These are phyloP conservation scores for Gloeopeniophorella convolvens DNA, from an alignment of 768 basidiomycete species.

Conservation along the genomic window DNA sequence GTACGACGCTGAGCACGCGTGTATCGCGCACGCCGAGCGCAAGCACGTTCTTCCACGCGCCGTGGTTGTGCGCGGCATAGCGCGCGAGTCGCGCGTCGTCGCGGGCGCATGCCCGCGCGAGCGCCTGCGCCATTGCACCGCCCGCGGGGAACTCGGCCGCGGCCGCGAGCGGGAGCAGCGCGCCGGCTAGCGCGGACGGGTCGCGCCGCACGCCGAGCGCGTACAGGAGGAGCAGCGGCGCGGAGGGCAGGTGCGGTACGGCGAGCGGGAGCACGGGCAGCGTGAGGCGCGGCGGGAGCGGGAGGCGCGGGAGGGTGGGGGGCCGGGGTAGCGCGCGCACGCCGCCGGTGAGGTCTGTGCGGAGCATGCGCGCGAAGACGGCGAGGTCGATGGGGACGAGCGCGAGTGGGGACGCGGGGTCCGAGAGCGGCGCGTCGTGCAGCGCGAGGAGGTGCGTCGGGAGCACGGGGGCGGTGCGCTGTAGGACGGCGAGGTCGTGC, in stretches of 20 bases:
- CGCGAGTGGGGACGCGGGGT: not conserved
- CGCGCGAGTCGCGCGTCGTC: conserved; percentile 31
- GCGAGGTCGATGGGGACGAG: conserved; percentile 13
- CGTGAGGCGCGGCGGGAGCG: not conserved
- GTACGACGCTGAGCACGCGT: conserved; percentile 41
- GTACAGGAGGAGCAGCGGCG: conserved; percentile 12
- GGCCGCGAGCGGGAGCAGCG: conserved; percentile 13
- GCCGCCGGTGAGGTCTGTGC: conserved; percentile 3
- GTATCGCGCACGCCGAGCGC: conserved; percentile 43
- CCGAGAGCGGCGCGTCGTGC: conserved; percentile 6
- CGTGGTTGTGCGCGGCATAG: conserved; percentile 40
- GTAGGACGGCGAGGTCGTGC: conserved; percentile 13
- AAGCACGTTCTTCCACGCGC: conserved; percentile 63
- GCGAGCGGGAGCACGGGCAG: conserved; percentile 10
- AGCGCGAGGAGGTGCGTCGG: conserved; percentile 16
- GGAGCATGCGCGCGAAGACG: conserved; percentile 2
- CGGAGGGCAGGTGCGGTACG: conserved; percentile 14
- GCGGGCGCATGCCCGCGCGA: conserved; percentile 14
- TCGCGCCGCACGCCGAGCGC: conserved; percentile 8
- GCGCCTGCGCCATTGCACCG: conserved; percentile 24
- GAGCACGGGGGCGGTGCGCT: not conserved
- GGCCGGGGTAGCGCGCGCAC: not conserved
- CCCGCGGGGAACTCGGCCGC: conserved; percentile 17
- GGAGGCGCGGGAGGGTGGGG: not conserved
- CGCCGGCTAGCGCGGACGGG: conserved; percentile 15